Evolutionary conservation across 768 basidiomycete species (phyloP).

Genomic region (Pleurotus tuber-regium): DNA sequence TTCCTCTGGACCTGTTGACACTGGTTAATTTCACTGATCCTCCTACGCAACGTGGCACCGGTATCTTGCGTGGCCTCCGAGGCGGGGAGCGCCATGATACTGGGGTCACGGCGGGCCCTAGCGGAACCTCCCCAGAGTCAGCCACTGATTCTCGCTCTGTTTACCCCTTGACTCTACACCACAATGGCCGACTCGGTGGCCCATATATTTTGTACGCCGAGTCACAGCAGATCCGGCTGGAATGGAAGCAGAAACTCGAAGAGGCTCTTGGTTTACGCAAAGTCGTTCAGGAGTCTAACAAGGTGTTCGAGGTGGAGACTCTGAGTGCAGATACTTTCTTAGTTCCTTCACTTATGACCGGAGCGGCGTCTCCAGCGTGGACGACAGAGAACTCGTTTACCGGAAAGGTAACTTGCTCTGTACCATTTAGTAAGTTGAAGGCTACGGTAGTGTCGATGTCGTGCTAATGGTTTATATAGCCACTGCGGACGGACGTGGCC

Average conservation of each 20-base stretch:
- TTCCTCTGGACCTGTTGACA: conserved; percentile 88
- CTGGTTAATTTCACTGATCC: conserved; percentile 82
- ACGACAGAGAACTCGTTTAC: conserved; percentile 71
- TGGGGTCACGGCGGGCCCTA: conserved; percentile 13
- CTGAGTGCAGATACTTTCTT: conserved; percentile 88
- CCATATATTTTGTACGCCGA: conserved; percentile 88
- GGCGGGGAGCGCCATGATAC: conserved; percentile 34
- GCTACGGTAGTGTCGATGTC: neutral
- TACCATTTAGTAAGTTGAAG: conserved; percentile 78
- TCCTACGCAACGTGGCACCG: conserved; percentile 70
- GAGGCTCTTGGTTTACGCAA: conserved; percentile 84
- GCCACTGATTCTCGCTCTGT: conserved; percentile 69
- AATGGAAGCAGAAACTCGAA: conserved; percentile 89
- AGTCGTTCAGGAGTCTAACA: conserved; percentile 89
- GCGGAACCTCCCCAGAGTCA: conserved; percentile 30
- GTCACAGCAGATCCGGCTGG: conserved; percentile 63
- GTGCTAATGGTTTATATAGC: conserved; percentile 40
- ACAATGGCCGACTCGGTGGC: conserved; percentile 86
- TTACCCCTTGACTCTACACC: conserved; percentile 86
- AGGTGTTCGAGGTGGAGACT: conserved; percentile 91
- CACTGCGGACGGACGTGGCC: conserved; percentile 78
- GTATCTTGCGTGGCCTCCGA: conserved; percentile 66
- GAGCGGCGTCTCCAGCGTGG: conserved; percentile 54
- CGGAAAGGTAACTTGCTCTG: conserved; percentile 92
- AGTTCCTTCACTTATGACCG: conserved; percentile 61